Evolutionary conservation across 192 early-diverging fungal species (phyloP).

Genomic region (Podila minutissima): DNA sequence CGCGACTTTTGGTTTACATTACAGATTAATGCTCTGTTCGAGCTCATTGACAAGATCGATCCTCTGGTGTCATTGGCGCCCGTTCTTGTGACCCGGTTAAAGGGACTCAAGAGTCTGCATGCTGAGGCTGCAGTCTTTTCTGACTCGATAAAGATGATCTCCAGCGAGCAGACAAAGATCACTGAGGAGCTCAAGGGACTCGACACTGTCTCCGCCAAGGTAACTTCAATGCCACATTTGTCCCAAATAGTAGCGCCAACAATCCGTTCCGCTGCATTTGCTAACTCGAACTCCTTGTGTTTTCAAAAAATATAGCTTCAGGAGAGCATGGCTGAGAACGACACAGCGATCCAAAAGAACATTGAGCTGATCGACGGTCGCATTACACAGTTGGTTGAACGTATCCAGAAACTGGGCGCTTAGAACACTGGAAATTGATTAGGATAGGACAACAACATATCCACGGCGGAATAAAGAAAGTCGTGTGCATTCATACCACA

Average conservation of each 20-base stretch:
- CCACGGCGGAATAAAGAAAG: not conserved
- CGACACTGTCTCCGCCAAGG: constrained; percentile 63
- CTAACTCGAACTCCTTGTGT: not conserved
- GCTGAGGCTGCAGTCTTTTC: constrained; percentile 83
- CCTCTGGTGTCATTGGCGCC: constrained; percentile 83
- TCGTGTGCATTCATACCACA: not conserved
- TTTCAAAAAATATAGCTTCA: constrained; percentile 52
- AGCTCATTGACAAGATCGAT: constrained; percentile 78
- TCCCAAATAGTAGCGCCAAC: not conserved
- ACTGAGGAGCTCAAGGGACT: constrained; percentile 72
- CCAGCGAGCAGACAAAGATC: constrained; percentile 74
- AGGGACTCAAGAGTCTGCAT: constrained; percentile 82
- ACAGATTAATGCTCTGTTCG: constrained; percentile 75
- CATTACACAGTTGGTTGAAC: constrained; percentile 69
- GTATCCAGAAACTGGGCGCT: constrained; percentile 55
- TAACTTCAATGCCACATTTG: constrained; percentile 19
- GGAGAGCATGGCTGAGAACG: constrained; percentile 67
- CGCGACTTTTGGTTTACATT: not conserved
- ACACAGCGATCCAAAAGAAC: constrained; percentile 68
- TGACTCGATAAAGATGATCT: constrained; percentile 77
- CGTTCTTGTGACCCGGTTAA: constrained; percentile 79
- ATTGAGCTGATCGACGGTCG: constrained; percentile 71
- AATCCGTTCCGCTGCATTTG: not conserved
- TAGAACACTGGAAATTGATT: constrained; percentile 6
- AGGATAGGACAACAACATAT: not conserved